phyloP scores from a whole-genome alignment of 2,329 filamentous ascomycete genomes.

The Ceratocystis variospora region DNA sequence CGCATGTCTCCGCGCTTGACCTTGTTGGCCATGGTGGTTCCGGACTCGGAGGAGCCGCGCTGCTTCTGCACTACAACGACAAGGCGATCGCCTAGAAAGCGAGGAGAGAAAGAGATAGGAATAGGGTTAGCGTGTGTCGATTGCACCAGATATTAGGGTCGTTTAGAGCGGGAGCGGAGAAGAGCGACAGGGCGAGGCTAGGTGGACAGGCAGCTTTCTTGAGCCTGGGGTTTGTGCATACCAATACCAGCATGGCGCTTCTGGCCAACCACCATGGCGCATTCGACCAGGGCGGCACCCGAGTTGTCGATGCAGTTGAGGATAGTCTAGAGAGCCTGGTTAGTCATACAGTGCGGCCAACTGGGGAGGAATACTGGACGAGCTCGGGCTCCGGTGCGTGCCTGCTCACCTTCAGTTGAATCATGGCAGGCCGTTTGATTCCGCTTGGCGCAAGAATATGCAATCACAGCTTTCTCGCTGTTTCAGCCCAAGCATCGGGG shows the following conservation, averaged over 20 bases:
- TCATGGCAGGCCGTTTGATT: constrained; percentile 48
- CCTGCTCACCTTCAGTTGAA: constrained; percentile 65
- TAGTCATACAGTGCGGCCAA: neutral
- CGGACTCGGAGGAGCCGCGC: constrained; percentile 56
- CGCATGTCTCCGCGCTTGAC: constrained; percentile 93
- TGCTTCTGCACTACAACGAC: constrained; percentile 95
- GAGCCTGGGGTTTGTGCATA: constrained; percentile 29
- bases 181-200: neutral
- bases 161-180: neutral
- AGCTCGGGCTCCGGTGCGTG: neutral
- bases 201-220: constrained; percentile 4
- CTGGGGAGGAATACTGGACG: neutral
- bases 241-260: constrained; percentile 81
- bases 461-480: neutral
- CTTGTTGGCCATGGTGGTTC: constrained; percentile 67
- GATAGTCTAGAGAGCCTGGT: constrained; percentile 52
- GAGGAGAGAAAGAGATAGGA: neutral
- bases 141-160: too few relatives aligned
- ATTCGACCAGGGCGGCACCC: constrained; percentile 92
- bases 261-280: constrained; percentile 81
- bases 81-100: constrained; percentile 68
- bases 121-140: neutral
- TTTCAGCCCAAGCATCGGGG: neutral
- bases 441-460: neutral
- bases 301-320: constrained; percentile 99